Base-by-base conservation (phyloP, 495 filamentous ascomycete species). In the Podospora tetraspora region DNA sequence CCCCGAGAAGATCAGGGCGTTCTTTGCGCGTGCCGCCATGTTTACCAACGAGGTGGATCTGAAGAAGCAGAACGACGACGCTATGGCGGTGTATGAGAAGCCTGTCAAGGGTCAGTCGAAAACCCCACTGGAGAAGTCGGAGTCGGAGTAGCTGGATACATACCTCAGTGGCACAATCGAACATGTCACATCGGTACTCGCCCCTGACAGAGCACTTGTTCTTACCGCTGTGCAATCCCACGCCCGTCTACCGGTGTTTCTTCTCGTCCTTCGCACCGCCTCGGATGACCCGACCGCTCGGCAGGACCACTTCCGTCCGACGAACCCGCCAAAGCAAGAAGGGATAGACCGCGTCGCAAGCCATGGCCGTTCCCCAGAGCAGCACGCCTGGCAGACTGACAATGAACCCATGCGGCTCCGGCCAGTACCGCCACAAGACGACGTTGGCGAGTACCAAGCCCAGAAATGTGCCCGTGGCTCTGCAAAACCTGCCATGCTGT, bases 351-450 rank as follows among this genome's bases (percentile, higher is more conserved):
- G 77, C 24, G 68, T 84, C 82, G 59, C 74, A 78, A 27, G 75
- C 61, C 9, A 80, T 29, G 27, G 72, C 72, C 12, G 73, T 73
- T 2, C 70, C 75, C 71, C 71, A 75, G 3, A 83, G 23, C 63
- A 80, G 77, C 22, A 80, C 22, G n/a, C 75, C 69, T 63, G 78
- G 73, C 0, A 75, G 78, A 25, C 60, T 71, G 66, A 76, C 70
- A 43, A 80, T 74, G 57, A 77, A 84, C 3, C 66, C 72, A 69
- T 82, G 75, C 0, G 76, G 79, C 27, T 81, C 78, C 21, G 76
- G 76, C 81, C 81, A 83, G 64, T 76, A 75, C 67, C 72, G 81
- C 76, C 76, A 83, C 61, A 75, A 69, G 59, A 77, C 76, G 2
- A 66, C 65, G 68, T 77, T 77, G 27, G 67, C 66, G 1, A 77